Evolutionary conservation across 2,329 filamentous ascomycete genomes (phyloP), one percentile per base, ranked within the genome.

Genomic region (Neofusicoccum parvum): DNA sequence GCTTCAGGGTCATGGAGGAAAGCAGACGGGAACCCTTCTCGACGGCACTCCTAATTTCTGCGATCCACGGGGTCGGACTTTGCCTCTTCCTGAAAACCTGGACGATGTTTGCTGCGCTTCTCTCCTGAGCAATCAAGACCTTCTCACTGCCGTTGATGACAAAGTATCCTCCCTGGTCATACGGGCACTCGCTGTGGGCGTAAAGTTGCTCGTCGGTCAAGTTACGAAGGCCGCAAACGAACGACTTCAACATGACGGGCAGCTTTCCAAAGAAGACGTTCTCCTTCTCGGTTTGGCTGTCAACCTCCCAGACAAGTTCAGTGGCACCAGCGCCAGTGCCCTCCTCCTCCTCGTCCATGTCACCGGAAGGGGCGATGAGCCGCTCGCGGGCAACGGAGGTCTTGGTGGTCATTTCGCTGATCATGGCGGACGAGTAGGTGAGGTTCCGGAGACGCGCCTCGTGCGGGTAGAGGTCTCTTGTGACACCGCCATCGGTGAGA

Each of bases 71-170:
- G 68, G 92, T 96, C 10, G 92, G 91, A 70, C 92, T 94, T n/a
- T 93, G 92, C 71, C 94, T 92, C 82, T 99, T 99, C 81, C 96
- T 94, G 87, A 99, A 99, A 34, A 99, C 94, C 80, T 99, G 95
- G 5, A 99, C 95, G 66, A 98, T 99, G 75, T 99, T 99, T 75
- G 94, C 95, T 46, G 95, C 95, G 76, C 94, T 97, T 68, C 95
- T 91, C 80, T 99, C 95, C 78, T 99, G 95, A 1, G 95, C 95
- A 73, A 99, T 99, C 71, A 99, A 82, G 23, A 99, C 95, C 84
- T 99, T 99, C 77, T 99, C 95, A 79, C 92, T 96, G 49, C 95
- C 95, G 81, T 99, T 99, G 85, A 99, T 99, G 73, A 99, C 92
- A 75, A 99, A 99, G 80, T 99, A 99, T 70, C 95, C 95, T 71